Evolutionary conservation across 768 basidiomycete species (phyloP).

Genomic region (Boletus tomentosulus): DNA sequence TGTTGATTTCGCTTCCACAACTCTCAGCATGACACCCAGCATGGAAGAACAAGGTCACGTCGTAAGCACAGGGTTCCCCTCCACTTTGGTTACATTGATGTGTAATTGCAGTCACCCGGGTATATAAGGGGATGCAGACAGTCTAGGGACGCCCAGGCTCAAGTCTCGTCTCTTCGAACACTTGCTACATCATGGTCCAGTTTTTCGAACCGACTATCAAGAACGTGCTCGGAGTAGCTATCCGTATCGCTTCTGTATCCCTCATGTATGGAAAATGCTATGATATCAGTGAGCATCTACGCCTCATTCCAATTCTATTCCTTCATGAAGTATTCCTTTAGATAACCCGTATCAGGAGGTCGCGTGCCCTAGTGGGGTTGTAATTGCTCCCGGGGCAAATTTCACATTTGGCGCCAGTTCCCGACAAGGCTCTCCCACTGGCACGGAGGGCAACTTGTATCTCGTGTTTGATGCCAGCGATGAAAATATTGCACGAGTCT

Average conservation of each 20-base stretch:
- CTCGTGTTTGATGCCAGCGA: not conserved
- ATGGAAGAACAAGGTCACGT: no score
- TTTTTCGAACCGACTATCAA: not conserved
- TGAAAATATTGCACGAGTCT: not conserved
- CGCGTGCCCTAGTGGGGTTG: not conserved
- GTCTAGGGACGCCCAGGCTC: no score
- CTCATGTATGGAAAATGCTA: not conserved
- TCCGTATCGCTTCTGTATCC: not conserved
- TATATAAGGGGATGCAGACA: no score
- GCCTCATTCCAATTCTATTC: not conserved
- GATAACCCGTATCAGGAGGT: not conserved
- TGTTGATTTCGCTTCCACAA: no score
- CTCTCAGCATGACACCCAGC: no score
- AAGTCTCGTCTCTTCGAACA: no score
- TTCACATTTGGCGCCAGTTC: not conserved
- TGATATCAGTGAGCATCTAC: not conserved
- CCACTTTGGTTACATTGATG: no score
- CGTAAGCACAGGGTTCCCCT: no score
- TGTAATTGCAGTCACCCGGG: no score
- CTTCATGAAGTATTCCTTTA: not conserved
- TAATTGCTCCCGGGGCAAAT: not conserved
- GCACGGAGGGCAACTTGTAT: not conserved
- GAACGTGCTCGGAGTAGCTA: not conserved
- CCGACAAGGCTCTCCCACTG: not conserved
- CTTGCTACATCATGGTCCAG: no score